A percentile compares a stretch with the other conserved stretches of the same genome.
These are phyloP conservation scores for Nicotiana attenuata DNA, from an alignment of 257 asterid species.

Conservation along the genomic window DNA sequence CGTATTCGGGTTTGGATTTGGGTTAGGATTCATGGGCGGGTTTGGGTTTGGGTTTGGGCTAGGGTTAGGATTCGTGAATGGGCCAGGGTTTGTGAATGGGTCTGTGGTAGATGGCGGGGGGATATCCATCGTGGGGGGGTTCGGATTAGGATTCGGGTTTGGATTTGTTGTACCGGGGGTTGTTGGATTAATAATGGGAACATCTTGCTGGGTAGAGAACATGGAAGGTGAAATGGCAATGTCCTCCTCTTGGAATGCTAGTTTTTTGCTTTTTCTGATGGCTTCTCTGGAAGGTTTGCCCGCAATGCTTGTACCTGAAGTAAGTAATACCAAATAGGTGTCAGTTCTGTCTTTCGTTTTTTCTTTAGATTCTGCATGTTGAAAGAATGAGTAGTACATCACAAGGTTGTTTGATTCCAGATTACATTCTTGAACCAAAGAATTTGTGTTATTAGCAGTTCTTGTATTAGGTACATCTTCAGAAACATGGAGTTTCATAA, in stretches of 20 bases:
- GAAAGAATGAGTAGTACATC: not conserved
- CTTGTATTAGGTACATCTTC: not conserved
- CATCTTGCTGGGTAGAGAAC: slow-evolving; percentile 33
- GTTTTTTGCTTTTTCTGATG: slow-evolving; percentile 32
- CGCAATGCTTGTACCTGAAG: slow-evolving; percentile 51
- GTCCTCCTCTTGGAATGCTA: slow-evolving; percentile 36
- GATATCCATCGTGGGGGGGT: not conserved
- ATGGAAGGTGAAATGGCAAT: slow-evolving; percentile 33
- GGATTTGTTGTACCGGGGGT: slow-evolving; percentile 31
- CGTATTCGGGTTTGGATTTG: not conserved
- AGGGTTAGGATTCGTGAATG: slow-evolving; percentile 25
- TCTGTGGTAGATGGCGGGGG: slow-evolving; percentile 23
- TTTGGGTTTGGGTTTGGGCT: slow-evolving; percentile 9
- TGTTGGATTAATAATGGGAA: slow-evolving; percentile 78
- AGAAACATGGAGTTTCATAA: not conserved
- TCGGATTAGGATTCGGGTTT: slow-evolving; percentile 10
- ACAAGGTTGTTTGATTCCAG: slow-evolving; percentile 7
- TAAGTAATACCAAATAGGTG: slow-evolving; percentile 1
- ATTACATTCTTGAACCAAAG: not conserved
- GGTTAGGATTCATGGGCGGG: not conserved
- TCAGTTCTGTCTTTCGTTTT: not conserved
- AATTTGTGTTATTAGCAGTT: not conserved
- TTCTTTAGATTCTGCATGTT: not conserved
- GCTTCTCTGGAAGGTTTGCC: slow-evolving; percentile 27
- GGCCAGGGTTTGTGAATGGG: slow-evolving; percentile 32